A percentile compares a stretch with the other conserved stretches of the same genome.
Conservation (phyloP, 805 yeast species). For the Zygotorulaspora florentina region DNA sequence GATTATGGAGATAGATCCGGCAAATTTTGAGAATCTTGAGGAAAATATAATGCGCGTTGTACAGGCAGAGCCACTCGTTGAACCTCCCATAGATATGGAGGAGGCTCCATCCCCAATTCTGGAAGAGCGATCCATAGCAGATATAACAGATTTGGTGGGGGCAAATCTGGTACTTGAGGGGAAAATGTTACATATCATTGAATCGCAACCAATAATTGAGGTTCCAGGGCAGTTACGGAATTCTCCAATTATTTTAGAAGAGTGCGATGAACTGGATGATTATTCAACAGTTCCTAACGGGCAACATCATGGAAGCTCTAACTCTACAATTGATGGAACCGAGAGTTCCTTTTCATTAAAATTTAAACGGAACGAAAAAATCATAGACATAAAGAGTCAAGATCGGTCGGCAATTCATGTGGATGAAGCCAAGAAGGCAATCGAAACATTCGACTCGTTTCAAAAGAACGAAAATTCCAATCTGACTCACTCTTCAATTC, state of each 20-base stretch:
- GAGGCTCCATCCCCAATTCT: no score
- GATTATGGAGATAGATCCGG: not conserved
- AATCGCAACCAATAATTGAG: slow-evolving; percentile 5
- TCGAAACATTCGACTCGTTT: not conserved
- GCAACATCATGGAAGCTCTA: no score
- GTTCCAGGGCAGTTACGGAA: not conserved
- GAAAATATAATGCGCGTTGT: not conserved
- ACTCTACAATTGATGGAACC: no score
- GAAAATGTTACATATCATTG: not conserved
- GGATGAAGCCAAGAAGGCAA: not conserved
- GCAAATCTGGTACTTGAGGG: not conserved
- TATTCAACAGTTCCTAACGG: not conserved
- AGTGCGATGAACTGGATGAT: not conserved
- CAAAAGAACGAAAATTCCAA: not conserved
- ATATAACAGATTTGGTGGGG: not conserved
- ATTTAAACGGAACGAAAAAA: not conserved
- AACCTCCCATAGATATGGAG: not conserved
- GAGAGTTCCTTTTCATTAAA: no score
- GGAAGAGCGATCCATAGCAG: no score
- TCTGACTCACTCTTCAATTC: not conserved
- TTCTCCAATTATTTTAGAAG: not conserved
- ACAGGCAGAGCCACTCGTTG: slow-evolving; percentile 8
- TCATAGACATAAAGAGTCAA: not conserved
- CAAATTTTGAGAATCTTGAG: no score
- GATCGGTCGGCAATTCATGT: not conserved